phyloP scores from a whole-genome alignment of 441 rosid genomes.

The Viola pubescens region DNA sequence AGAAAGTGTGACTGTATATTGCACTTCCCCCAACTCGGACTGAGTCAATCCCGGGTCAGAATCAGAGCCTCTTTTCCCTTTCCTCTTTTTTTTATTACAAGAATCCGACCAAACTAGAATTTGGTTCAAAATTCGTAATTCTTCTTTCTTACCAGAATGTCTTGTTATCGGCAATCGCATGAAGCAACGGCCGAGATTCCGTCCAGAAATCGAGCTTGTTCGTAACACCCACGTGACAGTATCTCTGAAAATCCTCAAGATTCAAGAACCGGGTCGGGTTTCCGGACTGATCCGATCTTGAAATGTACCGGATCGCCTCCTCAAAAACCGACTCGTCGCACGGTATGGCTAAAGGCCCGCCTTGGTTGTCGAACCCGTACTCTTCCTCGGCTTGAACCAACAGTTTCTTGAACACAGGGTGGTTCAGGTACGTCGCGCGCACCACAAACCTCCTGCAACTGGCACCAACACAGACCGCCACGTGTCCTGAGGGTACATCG shows the following conservation, averaged over 20 bases:
- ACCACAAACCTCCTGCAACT: constrained; percentile 68
- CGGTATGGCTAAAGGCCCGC: constrained; percentile 63
- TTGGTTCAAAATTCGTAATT: background rate
- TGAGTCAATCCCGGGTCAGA: constrained; percentile 36
- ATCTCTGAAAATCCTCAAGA: constrained; percentile 44
- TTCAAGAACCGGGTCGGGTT: constrained; percentile 33
- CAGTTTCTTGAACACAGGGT: constrained; percentile 60
- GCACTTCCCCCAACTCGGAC: constrained; percentile 22
- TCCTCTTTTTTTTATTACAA: background rate
- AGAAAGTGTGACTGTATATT: background rate
- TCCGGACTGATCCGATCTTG: constrained; percentile 40
- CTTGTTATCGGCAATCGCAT: constrained; percentile 35
- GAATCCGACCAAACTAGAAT: too few species aligned
- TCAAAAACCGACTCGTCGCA: constrained; percentile 86
- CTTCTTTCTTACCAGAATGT: constrained; percentile 31
- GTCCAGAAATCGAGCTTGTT: constrained; percentile 38
- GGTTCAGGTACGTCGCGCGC: constrained; percentile 81
- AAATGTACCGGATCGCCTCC: constrained; percentile 54
- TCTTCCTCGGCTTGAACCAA: constrained; percentile 76
- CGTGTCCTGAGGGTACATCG: constrained; percentile 90
- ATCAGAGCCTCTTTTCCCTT: constrained; percentile 11
- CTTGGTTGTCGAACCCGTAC: constrained; percentile 67
- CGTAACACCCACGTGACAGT: constrained; percentile 41
- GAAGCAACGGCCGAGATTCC: constrained; percentile 70
- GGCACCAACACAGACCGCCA: constrained; percentile 71